A percentile compares a stretch with the other conserved stretches of the same genome.
Evolutionary conservation across 1,284 basidiomycete genomes (phyloP).

Genomic region (Ceratobasidium sp.): DNA sequence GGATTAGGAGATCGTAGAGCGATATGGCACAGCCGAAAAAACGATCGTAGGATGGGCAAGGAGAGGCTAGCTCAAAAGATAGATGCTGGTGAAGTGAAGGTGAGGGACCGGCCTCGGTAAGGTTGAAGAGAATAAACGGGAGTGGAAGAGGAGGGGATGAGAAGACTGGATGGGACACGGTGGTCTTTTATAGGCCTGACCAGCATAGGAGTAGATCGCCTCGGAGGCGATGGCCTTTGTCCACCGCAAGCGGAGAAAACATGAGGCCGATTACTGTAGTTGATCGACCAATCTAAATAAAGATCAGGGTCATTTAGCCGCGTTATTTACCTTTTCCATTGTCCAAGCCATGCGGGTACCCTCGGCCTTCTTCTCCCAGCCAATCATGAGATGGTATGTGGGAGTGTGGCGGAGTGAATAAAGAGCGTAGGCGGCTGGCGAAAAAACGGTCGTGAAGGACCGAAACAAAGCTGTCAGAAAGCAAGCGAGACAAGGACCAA

Average conservation of each 20-base stretch:
- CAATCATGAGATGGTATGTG: too few relatives aligned
- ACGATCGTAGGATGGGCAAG: slow-evolving; percentile 19
- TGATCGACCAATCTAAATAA: slow-evolving; percentile 30
- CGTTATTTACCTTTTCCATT: slow-evolving; percentile 21
- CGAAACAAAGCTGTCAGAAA: slow-evolving; percentile 11
- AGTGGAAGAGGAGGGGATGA: slow-evolving; percentile 28
- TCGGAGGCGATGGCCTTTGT: slow-evolving; percentile 20
- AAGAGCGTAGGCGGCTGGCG: not conserved
- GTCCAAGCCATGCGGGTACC: not conserved
- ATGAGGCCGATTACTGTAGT: slow-evolving; percentile 21
- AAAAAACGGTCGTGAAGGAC: slow-evolving; percentile 7
- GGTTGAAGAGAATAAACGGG: slow-evolving; percentile 19
- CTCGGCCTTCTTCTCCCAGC: not conserved
- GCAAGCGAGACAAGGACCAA: slow-evolving; percentile 11
- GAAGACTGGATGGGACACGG: not conserved
- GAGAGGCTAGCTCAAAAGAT: slow-evolving; percentile 41
- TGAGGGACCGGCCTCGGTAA: slow-evolving; percentile 43
- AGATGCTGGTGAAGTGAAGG: slow-evolving; percentile 32
- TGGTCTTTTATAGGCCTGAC: slow-evolving; percentile 25
- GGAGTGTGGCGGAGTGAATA: not conserved
- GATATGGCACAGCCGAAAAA: slow-evolving; percentile 41
- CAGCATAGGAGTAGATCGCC: not conserved
- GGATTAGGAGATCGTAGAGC: slow-evolving; percentile 11
- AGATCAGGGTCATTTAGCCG: not conserved
- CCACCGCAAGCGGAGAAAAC: slow-evolving; percentile 7